phyloP scores from a whole-genome alignment of 768 basidiomycete species.

The Floccularia luteovirens region DNA sequence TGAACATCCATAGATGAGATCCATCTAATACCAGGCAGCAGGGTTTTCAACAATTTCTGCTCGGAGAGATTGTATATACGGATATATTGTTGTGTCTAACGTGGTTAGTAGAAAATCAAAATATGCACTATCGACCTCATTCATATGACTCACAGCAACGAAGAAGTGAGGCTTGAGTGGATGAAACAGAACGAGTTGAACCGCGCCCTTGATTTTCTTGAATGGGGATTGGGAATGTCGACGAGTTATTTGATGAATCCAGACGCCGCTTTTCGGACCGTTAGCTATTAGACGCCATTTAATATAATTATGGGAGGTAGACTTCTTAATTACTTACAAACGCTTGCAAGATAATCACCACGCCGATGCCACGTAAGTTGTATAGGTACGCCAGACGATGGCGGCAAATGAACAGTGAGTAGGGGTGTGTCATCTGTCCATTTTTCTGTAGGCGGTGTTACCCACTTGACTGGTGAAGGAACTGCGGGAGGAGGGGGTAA shows the following conservation, averaged over 20 bases:
- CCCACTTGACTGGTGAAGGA: slow-evolving; percentile 70
- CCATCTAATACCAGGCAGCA: slow-evolving; percentile 93
- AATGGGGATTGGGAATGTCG: slow-evolving; percentile 97
- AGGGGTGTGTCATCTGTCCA: slow-evolving; percentile 49
- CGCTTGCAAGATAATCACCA: slow-evolving; percentile 93
- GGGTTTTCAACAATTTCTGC: slow-evolving; percentile 90
- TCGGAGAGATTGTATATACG: slow-evolving; percentile 91
- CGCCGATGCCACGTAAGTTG: slow-evolving; percentile 90
- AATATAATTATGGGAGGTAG: slow-evolving; percentile 9
- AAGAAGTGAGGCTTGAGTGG: slow-evolving; percentile 94
- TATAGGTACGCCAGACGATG: slow-evolving; percentile 62
- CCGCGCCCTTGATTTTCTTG: slow-evolving; percentile 86
- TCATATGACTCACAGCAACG: slow-evolving; percentile 79
- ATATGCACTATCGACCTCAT: no score
- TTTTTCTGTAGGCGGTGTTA: slow-evolving; percentile 32
- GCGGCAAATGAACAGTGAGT: slow-evolving; percentile 54
- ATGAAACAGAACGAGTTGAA: slow-evolving; percentile 93
- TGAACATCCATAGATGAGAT: slow-evolving; percentile 97
- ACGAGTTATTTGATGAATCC: slow-evolving; percentile 93
- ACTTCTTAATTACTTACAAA: slow-evolving; percentile 64
- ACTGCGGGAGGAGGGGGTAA: slow-evolving; percentile 49
- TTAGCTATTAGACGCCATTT: slow-evolving; percentile 36
- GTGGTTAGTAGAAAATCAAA: no score
- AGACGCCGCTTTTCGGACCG: slow-evolving; percentile 75
- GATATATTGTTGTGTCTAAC: slow-evolving; percentile 92